These are phyloP conservation scores for Botryotinia narcissicola DNA, from an alignment of 2,329 filamentous ascomycete species.

Conservation along the genomic window DNA sequence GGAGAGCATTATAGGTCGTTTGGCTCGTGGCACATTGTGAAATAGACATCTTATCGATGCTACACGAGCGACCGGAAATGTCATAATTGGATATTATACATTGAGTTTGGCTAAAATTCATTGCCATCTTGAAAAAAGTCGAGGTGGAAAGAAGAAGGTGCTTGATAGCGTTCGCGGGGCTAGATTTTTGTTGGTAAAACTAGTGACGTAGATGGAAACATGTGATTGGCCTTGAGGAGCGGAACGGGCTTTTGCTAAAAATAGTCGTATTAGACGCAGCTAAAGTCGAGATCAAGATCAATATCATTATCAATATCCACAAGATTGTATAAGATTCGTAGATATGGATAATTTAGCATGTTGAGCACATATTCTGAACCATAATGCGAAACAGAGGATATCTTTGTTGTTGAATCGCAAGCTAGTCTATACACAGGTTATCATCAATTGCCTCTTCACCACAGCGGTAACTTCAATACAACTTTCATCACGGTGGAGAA, in stretches of 20 bases:
- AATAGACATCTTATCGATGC: constrained; percentile 32
- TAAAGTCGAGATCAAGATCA: background rate
- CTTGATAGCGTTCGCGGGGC: constrained; percentile 24
- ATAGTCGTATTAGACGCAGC: background rate
- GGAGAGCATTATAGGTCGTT: constrained; percentile 19
- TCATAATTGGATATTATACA: constrained; percentile 32
- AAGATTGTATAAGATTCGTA: background rate
- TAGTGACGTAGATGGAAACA: constrained; percentile 34
- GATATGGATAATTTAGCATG: background rate
- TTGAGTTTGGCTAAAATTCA: constrained; percentile 29
- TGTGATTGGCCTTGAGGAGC: constrained; percentile 26
- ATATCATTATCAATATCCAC: background rate
- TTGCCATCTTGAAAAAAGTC: constrained; percentile 25
- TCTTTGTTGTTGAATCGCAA: constrained; percentile 28
- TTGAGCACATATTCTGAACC: background rate
- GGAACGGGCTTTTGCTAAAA: constrained; percentile 1
- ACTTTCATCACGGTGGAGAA: background rate
- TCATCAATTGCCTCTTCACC: constrained; percentile 7
- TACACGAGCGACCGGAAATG: constrained; percentile 32
- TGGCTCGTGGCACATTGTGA: constrained; percentile 26
- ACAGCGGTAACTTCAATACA: constrained; percentile 6
- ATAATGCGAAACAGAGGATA: constrained; percentile 16
- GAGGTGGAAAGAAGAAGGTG: constrained; percentile 22
- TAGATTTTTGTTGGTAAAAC: constrained; percentile 11
- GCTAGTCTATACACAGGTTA: constrained; percentile 33